Evolutionary conservation across 139 green algal genomes (phyloP).

Genomic region (Chlorella sp.): DNA sequence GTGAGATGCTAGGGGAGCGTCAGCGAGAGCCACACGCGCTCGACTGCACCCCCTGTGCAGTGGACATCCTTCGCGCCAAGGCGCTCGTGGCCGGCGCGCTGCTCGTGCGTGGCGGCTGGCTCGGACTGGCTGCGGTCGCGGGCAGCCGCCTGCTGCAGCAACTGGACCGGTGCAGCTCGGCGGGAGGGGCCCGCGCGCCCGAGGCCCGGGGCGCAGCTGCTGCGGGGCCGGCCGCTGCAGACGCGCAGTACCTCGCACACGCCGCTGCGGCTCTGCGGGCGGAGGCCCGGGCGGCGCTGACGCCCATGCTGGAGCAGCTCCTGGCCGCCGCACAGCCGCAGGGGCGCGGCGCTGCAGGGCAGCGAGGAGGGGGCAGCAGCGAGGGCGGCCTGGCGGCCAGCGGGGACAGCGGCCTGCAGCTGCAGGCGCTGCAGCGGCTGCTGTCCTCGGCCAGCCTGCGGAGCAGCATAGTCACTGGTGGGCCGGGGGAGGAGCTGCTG

Average conservation of each 20-base stretch:
- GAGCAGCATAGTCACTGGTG: too few relatives aligned
- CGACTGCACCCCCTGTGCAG: conserved; percentile 5
- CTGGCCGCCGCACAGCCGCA: not conserved
- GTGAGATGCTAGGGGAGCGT: too few relatives aligned
- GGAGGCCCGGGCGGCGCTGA: conserved; percentile 3
- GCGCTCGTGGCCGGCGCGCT: conserved; percentile 59
- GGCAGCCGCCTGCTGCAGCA: conserved; percentile 10
- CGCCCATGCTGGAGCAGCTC: conserved; percentile 8
- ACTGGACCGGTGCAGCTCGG: conserved; percentile 6
- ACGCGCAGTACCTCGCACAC: conserved; percentile 12
- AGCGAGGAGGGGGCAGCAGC: not conserved
- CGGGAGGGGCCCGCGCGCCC: too few relatives aligned
- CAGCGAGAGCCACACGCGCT: too few relatives aligned
- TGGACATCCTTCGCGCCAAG: conserved; percentile 69
- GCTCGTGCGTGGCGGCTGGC: conserved; percentile 30
- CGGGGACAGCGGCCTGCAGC: conserved; percentile 30
- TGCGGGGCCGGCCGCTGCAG: not conserved
- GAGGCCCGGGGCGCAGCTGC: not conserved
- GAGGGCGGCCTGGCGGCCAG: conserved; percentile 1
- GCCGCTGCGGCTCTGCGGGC: not conserved
- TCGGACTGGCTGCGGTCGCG: not conserved
- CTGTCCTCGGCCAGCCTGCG: conserved; percentile 61
- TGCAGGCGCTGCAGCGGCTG: conserved; percentile 69
- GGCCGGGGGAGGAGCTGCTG: too few relatives aligned
- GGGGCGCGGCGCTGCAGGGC: too few relatives aligned